Percentiles rank a stretch among this genome's conserved stretches.
These are phyloP conservation scores for Cymbopogon citratus DNA, from an alignment of 176 grass and related monocot species.

Conservation along the genomic window DNA sequence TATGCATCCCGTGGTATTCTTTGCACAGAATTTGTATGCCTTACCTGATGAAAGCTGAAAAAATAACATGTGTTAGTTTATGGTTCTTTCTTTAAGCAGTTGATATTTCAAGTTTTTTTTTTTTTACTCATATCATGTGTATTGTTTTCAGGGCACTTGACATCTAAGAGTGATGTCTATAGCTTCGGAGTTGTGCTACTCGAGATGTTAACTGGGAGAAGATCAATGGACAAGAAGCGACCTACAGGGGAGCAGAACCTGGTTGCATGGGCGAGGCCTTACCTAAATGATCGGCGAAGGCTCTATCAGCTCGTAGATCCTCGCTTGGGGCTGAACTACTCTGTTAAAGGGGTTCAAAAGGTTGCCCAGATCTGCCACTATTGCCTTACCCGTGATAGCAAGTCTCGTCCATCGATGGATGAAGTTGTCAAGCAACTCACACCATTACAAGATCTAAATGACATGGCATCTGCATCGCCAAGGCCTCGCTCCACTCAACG, in stretches of 20 bases:
- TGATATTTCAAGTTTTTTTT: neutral
- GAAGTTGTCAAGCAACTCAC: slow-evolving; percentile 64
- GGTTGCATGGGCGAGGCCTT: slow-evolving; percentile 68
- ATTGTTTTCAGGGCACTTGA: slow-evolving; percentile 65
- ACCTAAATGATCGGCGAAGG: slow-evolving; percentile 65
- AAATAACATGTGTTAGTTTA: neutral
- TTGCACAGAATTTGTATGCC: neutral
- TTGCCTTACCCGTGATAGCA: slow-evolving; percentile 71
- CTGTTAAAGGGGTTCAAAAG: slow-evolving; percentile 69
- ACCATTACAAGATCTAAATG: slow-evolving; percentile 69
- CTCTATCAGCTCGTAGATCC: slow-evolving; percentile 89
- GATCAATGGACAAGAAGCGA: slow-evolving; percentile 91
- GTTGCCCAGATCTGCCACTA: slow-evolving; percentile 73
- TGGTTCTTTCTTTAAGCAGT: neutral
- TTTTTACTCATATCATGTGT: slow-evolving; percentile 7
- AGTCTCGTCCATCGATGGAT: slow-evolving; percentile 70
- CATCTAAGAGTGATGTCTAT: slow-evolving; percentile 88
- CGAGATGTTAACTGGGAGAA: slow-evolving; percentile 74
- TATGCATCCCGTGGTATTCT: neutral
- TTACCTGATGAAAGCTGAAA: neutral
- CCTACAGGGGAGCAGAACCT: slow-evolving; percentile 77
- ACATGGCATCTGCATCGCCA: slow-evolving; percentile 56
- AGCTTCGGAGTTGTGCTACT: slow-evolving; percentile 89
- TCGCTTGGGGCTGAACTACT: slow-evolving; percentile 85
- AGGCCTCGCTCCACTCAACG: slow-evolving; percentile 52